A percentile compares a stretch with the other conserved stretches of the same genome.
Conservation (phyloP, 176 grass and related monocot species). For the Bonia amplexicaulis region DNA sequence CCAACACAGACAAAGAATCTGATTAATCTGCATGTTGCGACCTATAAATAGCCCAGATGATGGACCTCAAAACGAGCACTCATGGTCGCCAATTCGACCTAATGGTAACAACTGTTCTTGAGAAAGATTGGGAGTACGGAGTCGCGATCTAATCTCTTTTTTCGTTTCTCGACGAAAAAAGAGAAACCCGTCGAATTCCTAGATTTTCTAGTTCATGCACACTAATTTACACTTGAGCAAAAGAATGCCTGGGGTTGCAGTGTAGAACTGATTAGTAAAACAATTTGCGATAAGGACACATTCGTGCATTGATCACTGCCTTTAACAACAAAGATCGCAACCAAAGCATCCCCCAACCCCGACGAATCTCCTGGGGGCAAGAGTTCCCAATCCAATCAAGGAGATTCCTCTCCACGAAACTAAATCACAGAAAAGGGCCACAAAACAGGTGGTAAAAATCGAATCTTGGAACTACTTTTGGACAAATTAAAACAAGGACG, state of each 20-base stretch:
- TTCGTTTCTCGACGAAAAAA: neutral
- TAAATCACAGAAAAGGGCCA: neutral
- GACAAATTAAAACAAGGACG: neutral
- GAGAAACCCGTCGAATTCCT: neutral
- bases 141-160: neutral
- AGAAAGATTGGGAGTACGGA: neutral
- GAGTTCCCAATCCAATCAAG: neutral
- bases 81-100: neutral
- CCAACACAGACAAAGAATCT: neutral
- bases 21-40: neutral
- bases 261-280: neutral
- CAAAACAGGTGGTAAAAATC: neutral
- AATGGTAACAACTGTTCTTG: neutral
- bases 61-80: neutral
- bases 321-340: neutral
- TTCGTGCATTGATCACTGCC: neutral
- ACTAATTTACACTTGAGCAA: neutral
- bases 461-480: slow-evolving; percentile 2
- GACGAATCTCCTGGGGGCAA: neutral
- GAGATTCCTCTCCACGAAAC: neutral
- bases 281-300: neutral
- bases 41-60: neutral
- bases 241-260: neutral
- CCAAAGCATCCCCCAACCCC: neutral
- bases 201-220: neutral